Evolutionary conservation across 768 basidiomycete species (phyloP), one percentile per base, ranked within the genome.

Genomic region (Amanita rubescens): DNA sequence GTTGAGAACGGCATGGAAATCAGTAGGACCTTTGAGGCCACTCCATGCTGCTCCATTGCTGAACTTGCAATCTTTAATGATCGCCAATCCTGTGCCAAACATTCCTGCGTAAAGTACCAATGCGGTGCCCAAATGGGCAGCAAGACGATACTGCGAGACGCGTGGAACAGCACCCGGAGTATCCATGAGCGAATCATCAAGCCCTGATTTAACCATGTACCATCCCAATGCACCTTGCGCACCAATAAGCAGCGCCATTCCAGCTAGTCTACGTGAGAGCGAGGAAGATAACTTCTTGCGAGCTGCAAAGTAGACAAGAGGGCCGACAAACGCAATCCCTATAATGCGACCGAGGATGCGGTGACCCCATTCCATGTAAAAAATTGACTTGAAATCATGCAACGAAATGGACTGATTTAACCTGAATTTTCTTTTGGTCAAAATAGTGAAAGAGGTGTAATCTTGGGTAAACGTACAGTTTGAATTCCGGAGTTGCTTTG

Each of bases 131-230:
- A 99, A 79, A 66, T 99, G 96, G 15, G 94, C 89, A 2, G 94
- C 96, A 22, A 99, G 81, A 10, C 96, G 79, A 67, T 99, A 99
- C 66, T 99, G 96, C 15, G 91, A 94, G 8, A 99, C 96, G 6
- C 96, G 85, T 1, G 96, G 94, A 6, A 95, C 87, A 10, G 89
- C 85, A 14, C 85, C 87, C 3, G 89, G 88, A 7, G 79, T 85
- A 5, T 84, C 78, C 71, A 97, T 76, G 50, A 90, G 73, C 10
- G 87, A 79, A 50, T 90, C 81, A 60, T 94, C 88, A 10, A 99
- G 75, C 1, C 96, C 96, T 11, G 94, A 97, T 67, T 94, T 88
- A 52, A 99, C 96, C 96, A 99, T 99, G 74, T 98, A 97, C 96
- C 96, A 99, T 24, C 96, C 96, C 17, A 99, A 76, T 17, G 80